phyloP scores from a whole-genome alignment of 352 stramenopile genomes.

The Lagenidium sp. region DNA sequence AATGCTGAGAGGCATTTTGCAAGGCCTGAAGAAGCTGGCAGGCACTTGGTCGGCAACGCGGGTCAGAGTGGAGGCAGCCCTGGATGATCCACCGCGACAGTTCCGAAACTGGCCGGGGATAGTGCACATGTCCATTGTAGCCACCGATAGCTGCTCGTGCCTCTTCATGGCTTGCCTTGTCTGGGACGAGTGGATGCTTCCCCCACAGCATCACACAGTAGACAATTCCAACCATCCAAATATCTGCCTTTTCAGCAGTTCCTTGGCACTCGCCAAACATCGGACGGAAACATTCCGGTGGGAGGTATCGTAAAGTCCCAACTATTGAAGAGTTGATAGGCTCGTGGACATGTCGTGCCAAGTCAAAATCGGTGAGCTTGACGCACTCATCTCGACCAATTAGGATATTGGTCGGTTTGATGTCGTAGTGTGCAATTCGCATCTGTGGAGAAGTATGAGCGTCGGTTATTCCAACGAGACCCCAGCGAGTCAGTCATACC shows the following conservation, averaged over 20 bases:
- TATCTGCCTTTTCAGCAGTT: slow-evolving; percentile 72
- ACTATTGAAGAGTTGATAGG: slow-evolving; percentile 54
- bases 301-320: slow-evolving; percentile 64
- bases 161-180: slow-evolving; percentile 52
- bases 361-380: slow-evolving; percentile 90
- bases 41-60: slow-evolving; percentile 45
- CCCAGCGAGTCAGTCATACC: slow-evolving; percentile 29
- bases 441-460: slow-evolving; percentile 25
- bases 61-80: slow-evolving; percentile 55
- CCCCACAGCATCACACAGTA: slow-evolving; percentile 70
- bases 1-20: slow-evolving; percentile 16
- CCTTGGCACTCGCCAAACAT: slow-evolving; percentile 45
- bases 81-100: slow-evolving; percentile 61
- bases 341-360: slow-evolving; percentile 56
- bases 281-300: slow-evolving; percentile 59
- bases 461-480: too few species aligned
- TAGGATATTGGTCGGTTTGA: slow-evolving; percentile 97
- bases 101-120: slow-evolving; percentile 32
- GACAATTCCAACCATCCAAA: slow-evolving; percentile 78
- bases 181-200: slow-evolving; percentile 60
- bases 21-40: slow-evolving; percentile 53
- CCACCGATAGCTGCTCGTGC: slow-evolving; percentile 11
- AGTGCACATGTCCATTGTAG: slow-evolving; percentile 28
- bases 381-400: slow-evolving; percentile 83
- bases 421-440: slow-evolving; percentile 83